A percentile compares a stretch with the other conserved stretches of the same genome.
Conservation (phyloP, 2,329 filamentous ascomycete genomes). For the Neurospora sp. region DNA sequence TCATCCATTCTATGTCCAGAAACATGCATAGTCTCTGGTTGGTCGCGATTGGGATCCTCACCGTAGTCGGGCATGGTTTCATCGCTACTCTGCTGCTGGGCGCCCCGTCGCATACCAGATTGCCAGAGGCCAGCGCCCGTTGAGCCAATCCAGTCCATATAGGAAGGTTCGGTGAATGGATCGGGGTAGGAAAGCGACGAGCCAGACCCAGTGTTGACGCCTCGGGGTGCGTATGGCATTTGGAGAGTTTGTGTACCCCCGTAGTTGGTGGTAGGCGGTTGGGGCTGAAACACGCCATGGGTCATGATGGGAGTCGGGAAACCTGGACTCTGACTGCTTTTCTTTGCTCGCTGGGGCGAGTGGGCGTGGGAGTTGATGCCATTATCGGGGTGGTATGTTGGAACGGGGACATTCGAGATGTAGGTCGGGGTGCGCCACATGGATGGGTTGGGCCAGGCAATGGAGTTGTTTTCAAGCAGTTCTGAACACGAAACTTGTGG, state of each 20-base stretch:
- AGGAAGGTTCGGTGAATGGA: slow-evolving; percentile 18
- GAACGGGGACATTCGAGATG: slow-evolving; percentile 30
- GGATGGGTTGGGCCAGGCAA: slow-evolving; percentile 68
- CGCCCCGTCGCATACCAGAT: slow-evolving; percentile 11
- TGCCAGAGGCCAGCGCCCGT: slow-evolving; percentile 2
- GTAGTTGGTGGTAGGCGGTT: neutral
- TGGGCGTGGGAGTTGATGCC: slow-evolving; percentile 50
- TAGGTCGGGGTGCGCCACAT: slow-evolving; percentile 52
- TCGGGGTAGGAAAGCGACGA: slow-evolving; percentile 17
- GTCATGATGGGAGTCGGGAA: slow-evolving; percentile 1
- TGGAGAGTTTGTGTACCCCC: slow-evolving; percentile 5
- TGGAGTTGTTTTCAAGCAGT: slow-evolving; percentile 59
- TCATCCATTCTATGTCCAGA: slow-evolving; percentile 22
- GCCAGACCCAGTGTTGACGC: slow-evolving; percentile 2
- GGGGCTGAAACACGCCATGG: slow-evolving; percentile 1
- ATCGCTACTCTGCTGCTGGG: slow-evolving; percentile 25
- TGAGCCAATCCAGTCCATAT: slow-evolving; percentile 18
- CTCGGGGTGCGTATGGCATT: slow-evolving; percentile 13
- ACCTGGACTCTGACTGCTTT: slow-evolving; percentile 8
- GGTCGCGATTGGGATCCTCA: slow-evolving; percentile 10
- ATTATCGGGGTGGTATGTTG: slow-evolving; percentile 32
- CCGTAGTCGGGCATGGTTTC: slow-evolving; percentile 33
- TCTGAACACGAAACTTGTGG: slow-evolving; percentile 33
- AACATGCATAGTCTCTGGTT: slow-evolving; percentile 17
- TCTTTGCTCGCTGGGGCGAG: slow-evolving; percentile 40